Conservation (phyloP, 768 basidiomycete species). For the Naematelia encephala region DNA sequence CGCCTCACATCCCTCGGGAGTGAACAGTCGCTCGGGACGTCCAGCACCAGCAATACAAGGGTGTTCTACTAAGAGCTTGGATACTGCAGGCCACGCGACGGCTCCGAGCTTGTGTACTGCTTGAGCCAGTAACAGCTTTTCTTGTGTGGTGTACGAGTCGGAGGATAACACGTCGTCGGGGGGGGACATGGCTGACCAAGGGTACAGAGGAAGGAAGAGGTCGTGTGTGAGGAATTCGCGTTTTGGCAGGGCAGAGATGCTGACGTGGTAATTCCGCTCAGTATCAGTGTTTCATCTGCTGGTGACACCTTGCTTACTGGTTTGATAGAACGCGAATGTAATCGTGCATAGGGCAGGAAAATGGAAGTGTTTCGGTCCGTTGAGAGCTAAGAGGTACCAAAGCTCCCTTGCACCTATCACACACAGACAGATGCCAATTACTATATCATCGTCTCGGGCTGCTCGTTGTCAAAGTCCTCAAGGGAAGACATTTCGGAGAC, state of each 20-base stretch:
- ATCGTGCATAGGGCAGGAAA: too few relatives aligned
- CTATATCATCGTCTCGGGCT: too few relatives aligned
- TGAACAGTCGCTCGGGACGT: slow-evolving; percentile 65
- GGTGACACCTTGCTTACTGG: too few relatives aligned
- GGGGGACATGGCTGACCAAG: neutral
- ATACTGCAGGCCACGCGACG: slow-evolving; percentile 62
- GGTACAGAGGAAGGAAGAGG: neutral
- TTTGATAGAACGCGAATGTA: too few relatives aligned
- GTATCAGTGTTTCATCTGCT: too few relatives aligned
- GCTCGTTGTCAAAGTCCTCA: too few relatives aligned
- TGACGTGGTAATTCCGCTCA: neutral
- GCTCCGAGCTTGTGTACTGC: slow-evolving; percentile 76
- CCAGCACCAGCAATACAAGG: slow-evolving; percentile 54
- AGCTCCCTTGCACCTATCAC: too few relatives aligned
- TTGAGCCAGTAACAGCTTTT: slow-evolving; percentile 78
- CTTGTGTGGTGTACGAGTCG: slow-evolving; percentile 51
- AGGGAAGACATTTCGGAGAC: too few relatives aligned
- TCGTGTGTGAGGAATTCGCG: neutral
- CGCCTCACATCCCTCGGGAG: slow-evolving; percentile 65
- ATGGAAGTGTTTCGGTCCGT: too few relatives aligned
- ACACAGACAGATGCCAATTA: too few relatives aligned
- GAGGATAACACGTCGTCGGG: neutral
- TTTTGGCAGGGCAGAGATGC: neutral
- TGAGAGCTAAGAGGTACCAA: too few relatives aligned
- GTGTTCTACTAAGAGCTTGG: slow-evolving; percentile 66